Evolutionary conservation across 306 rosid genomes (phyloP).

Genomic region (Delonix regia): DNA sequence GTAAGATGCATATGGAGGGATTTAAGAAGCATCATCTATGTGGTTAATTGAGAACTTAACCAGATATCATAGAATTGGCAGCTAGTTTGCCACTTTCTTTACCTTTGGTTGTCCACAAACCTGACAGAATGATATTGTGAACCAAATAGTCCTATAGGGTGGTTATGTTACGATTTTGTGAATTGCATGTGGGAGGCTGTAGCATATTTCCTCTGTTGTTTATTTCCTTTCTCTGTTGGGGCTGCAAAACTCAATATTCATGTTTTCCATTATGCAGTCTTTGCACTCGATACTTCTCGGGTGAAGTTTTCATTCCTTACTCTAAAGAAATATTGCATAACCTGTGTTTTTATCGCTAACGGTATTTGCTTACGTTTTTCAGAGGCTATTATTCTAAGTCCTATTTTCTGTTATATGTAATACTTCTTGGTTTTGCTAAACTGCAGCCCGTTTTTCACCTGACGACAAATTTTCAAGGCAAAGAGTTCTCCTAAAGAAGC

Average conservation of each 20-base stretch:
- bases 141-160: neutral
- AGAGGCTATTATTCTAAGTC: neutral
- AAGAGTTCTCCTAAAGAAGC: slow-evolving; percentile 84
- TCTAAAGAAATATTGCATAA: neutral
- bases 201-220: neutral
- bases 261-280: neutral
- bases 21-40: neutral
- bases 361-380: too few relatives aligned
- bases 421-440: slow-evolving; percentile 27
- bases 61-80: neutral
- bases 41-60: neutral
- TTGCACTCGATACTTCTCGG: neutral
- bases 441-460: slow-evolving; percentile 93
- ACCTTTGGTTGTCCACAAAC: neutral
- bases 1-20: too few relatives aligned
- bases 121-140: neutral
- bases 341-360: neutral
- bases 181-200: neutral
- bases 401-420: neutral
- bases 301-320: neutral
- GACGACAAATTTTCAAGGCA: slow-evolving; percentile 89
- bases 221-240: neutral
- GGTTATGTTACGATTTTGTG: neutral
- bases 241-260: neutral
- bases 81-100: slow-evolving; percentile 3